Conservation (phyloP, 169 alveolate genomes). For the Neospora caninum region DNA sequence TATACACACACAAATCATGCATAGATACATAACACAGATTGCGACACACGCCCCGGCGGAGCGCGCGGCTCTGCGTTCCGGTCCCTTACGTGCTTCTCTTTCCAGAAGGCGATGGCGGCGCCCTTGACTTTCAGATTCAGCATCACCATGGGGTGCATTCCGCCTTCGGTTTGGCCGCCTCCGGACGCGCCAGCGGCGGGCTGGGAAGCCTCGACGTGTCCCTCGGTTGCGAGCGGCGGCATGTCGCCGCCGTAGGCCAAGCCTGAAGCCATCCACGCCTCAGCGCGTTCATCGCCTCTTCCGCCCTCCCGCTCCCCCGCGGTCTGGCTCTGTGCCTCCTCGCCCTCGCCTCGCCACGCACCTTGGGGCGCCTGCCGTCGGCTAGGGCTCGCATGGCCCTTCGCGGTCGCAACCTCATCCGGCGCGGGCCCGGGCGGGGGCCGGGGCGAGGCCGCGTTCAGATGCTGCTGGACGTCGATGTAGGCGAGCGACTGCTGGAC, state of each 20-base stretch:
- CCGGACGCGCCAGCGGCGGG: background rate
- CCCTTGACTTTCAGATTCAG: slow-evolving; percentile 39
- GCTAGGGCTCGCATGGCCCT: background rate
- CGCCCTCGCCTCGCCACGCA: background rate
- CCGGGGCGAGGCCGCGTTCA: background rate
- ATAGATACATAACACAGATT: too few relatives aligned
- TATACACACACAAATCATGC: too few relatives aligned
- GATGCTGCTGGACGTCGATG: slow-evolving; percentile 31
- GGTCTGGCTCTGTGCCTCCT: background rate
- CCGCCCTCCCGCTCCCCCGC: slow-evolving; percentile 14
- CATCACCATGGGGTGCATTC: background rate
- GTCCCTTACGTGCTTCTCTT: slow-evolving; percentile 20
- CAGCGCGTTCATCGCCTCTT: background rate
- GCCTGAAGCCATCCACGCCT: slow-evolving; percentile 31
- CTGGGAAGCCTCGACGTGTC: background rate
- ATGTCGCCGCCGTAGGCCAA: slow-evolving; percentile 18
- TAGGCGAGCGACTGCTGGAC: slow-evolving; percentile 62
- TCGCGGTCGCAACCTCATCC: background rate
- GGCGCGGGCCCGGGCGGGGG: background rate
- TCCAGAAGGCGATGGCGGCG: slow-evolving; percentile 63
- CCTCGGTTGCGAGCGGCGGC: background rate
- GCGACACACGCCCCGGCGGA: too few relatives aligned
- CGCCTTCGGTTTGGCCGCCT: background rate
- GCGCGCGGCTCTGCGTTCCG: too few relatives aligned
- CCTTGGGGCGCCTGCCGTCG: background rate